A percentile compares a stretch with the other conserved stretches of the same genome.
Conservation (phyloP, 331 rosid species). For the Saraca asoca region DNA sequence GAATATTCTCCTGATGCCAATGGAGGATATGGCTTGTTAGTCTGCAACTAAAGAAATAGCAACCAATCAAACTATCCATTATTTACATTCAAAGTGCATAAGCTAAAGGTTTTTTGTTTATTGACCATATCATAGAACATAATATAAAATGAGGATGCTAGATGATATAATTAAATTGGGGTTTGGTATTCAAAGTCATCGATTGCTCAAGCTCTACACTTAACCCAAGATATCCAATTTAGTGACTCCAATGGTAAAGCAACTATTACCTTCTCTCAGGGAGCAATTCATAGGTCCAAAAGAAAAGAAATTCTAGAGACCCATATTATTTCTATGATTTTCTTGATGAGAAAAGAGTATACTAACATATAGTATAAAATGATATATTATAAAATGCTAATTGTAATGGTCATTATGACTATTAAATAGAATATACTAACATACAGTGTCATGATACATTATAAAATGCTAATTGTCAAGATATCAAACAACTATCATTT, state of each 20-base stretch:
- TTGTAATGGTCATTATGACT: no score
- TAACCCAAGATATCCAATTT: conserved; percentile 20
- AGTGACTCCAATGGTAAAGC: no score
- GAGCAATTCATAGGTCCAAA: conserved; percentile 14
- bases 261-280: not conserved
- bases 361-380: no score
- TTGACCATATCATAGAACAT: conserved; percentile 11
- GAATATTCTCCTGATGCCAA: conserved; percentile 97
- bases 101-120: conserved; percentile 4
- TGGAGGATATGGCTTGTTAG: conserved; percentile 97
- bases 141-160: conserved; percentile 10
- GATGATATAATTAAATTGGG: conserved; percentile 1
- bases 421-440: no score
- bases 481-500: no score
- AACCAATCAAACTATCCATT: conserved; percentile 28
- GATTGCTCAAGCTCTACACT: conserved; percentile 23
- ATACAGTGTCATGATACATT: no score
- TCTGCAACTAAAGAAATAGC: conserved; percentile 52
- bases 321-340: conserved; percentile 15
- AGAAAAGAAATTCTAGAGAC: not conserved
- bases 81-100: conserved; percentile 17
- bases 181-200: conserved; percentile 7
- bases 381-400: no score
- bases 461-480: no score
- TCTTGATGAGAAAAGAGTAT: no score